phyloP scores from a whole-genome alignment of 163 green algal species.

The Scenedesmus sp. region DNA sequence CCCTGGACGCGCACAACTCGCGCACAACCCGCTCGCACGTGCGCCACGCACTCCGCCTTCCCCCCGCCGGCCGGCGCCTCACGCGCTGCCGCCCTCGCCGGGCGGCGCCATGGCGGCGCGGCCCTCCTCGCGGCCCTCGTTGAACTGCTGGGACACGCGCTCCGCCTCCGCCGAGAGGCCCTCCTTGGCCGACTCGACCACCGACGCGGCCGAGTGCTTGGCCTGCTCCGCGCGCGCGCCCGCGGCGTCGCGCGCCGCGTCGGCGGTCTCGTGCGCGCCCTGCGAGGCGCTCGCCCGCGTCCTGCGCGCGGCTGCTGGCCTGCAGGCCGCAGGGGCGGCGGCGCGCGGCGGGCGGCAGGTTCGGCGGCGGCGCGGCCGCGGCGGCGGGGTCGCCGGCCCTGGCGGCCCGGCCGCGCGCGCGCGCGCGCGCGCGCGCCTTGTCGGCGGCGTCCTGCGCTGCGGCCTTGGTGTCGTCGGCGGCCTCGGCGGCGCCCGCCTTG shows the following conservation, averaged over 20 bases:
- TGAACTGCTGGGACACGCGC: constrained; percentile 5
- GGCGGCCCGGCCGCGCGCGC: neutral
- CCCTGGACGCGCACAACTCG: too few relatives aligned
- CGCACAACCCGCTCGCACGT: too few relatives aligned
- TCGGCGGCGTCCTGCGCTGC: constrained; percentile 22
- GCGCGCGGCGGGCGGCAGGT: neutral
- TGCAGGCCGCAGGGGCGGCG: neutral
- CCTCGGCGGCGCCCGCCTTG: constrained; percentile 26
- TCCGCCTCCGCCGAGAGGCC: constrained; percentile 5
- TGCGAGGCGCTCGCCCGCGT: neutral
- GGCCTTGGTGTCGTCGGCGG: constrained; percentile 31
- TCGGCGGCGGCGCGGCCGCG: neutral
- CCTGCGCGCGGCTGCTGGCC: neutral
- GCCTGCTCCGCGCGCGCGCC: too few relatives aligned
- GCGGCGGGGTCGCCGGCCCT: neutral
- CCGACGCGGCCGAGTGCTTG: too few relatives aligned
- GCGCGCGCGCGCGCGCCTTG: neutral
- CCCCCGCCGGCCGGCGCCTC: too few relatives aligned
- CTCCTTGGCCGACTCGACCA: constrained; percentile 27
- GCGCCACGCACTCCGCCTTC: too few relatives aligned
- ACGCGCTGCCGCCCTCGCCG: too few relatives aligned
- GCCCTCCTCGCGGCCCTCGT: too few relatives aligned
- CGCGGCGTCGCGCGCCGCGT: neutral
- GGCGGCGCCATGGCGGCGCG: too few relatives aligned
- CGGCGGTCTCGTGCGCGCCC: neutral